Percentiles rank a stretch among this genome's conserved stretches.
phyloP scores from a whole-genome alignment of 192 early-diverging fungal genomes.

The Coemansia sp. region DNA sequence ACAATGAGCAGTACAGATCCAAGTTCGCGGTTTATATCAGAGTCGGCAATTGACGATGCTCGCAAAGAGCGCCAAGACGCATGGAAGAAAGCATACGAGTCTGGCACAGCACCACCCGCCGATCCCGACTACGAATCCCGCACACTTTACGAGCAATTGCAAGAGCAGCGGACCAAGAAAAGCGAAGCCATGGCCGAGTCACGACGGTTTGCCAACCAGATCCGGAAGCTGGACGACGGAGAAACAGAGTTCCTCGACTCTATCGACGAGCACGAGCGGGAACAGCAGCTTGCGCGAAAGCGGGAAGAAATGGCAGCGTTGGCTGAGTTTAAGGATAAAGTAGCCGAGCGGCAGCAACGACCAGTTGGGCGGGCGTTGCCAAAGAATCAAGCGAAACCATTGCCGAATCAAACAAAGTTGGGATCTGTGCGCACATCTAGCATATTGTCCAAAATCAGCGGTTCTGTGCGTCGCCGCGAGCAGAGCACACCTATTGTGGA shows the following conservation, averaged over 20 bases:
- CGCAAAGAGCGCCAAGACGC: slow-evolving; percentile 38
- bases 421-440: too few species aligned
- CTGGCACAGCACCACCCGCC: slow-evolving; percentile 7
- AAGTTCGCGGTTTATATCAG: slow-evolving; percentile 45
- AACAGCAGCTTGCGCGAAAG: slow-evolving; percentile 9
- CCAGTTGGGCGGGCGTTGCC: background rate
- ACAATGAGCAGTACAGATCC: slow-evolving; percentile 12
- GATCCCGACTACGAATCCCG: slow-evolving; percentile 63
- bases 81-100: slow-evolving; percentile 40
- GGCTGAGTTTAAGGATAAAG: slow-evolving; percentile 29
- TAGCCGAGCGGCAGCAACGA: slow-evolving; percentile 6
- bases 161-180: slow-evolving; percentile 67
- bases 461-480: background rate
- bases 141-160: slow-evolving; percentile 72
- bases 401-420: background rate
- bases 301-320: slow-evolving; percentile 20
- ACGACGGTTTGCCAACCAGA: slow-evolving; percentile 51
- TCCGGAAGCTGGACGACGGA: slow-evolving; percentile 67
- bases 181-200: slow-evolving; percentile 64
- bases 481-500: background rate
- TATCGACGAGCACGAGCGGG: slow-evolving; percentile 47
- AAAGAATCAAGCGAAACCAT: background rate
- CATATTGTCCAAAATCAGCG: background rate
- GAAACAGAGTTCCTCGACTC: slow-evolving; percentile 69
- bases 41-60: slow-evolving; percentile 33